Conservation (phyloP, 1,139 yeast species). For the Hyphopichia khmerensis region DNA sequence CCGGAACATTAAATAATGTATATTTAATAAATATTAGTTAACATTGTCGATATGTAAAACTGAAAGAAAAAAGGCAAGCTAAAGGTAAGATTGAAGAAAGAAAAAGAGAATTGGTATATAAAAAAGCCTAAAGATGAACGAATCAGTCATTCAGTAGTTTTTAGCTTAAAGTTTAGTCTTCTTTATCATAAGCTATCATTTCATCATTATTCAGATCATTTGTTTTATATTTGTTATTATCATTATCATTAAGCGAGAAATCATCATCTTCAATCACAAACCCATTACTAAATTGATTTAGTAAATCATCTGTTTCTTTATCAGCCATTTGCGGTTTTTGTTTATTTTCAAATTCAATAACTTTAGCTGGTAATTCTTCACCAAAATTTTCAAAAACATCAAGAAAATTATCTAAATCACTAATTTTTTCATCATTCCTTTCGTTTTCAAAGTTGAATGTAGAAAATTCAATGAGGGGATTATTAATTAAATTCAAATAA, state of each 20-base stretch:
- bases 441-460: conserved; percentile 21
- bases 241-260: not conserved
- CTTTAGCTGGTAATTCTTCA: conserved; percentile 10
- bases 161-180: too few species aligned
- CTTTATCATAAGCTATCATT: too few species aligned
- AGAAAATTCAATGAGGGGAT: conserved; percentile 33
- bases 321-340: conserved; percentile 1
- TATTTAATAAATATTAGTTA: not conserved
- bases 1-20: not conserved
- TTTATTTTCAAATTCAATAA: conserved; percentile 9
- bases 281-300: conserved; percentile 1
- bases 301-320: conserved; percentile 3
- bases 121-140: too few species aligned
- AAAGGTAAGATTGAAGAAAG: not conserved
- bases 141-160: too few species aligned
- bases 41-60: not conserved
- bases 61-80: not conserved
- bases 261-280: conserved; percentile 1
- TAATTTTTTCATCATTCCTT: not conserved
- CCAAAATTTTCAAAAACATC: conserved; percentile 14
- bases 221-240: not conserved
- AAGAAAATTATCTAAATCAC: conserved; percentile 10
- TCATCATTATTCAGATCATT: not conserved
- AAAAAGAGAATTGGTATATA: not conserved
- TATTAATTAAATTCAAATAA: conserved; percentile 48